Evolutionary conservation across 345 rosid genomes (phyloP).

Genomic region (Camelina sativa): DNA sequence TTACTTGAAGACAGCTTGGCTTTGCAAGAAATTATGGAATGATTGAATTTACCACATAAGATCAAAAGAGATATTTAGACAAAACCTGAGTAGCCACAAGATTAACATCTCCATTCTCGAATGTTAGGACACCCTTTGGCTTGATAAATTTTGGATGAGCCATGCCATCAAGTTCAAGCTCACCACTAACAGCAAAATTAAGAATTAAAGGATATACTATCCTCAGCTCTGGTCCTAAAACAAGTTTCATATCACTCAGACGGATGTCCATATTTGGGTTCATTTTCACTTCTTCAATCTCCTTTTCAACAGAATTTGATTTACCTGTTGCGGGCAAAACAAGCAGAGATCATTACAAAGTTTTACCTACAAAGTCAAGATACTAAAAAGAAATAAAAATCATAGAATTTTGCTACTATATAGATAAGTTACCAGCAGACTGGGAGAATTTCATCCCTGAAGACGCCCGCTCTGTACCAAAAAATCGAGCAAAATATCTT

Average conservation of each 20-base stretch:
- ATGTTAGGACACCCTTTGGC: slow-evolving; percentile 88
- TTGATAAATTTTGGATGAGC: slow-evolving; percentile 92
- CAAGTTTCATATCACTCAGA: slow-evolving; percentile 87
- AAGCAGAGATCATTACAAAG: slow-evolving; percentile 32
- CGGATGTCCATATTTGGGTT: slow-evolving; percentile 87
- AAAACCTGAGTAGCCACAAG: slow-evolving; percentile 95
- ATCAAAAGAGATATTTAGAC: slow-evolving; percentile 37
- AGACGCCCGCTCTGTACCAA: slow-evolving; percentile 68
- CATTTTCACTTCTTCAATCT: slow-evolving; percentile 62
- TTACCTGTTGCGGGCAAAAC: slow-evolving; percentile 55
- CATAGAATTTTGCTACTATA: not conserved
- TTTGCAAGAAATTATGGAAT: slow-evolving; percentile 14
- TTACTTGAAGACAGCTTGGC: not conserved
- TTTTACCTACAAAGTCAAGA: slow-evolving; percentile 4
- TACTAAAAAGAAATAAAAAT: not conserved
- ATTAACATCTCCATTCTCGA: slow-evolving; percentile 98
- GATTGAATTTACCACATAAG: slow-evolving; percentile 6
- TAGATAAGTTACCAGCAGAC: slow-evolving; percentile 56
- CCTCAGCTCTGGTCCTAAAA: slow-evolving; percentile 91
- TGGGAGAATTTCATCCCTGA: slow-evolving; percentile 64
- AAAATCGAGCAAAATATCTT: slow-evolving; percentile 79
- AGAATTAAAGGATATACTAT: slow-evolving; percentile 91
- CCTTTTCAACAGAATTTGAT: slow-evolving; percentile 70
- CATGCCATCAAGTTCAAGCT: slow-evolving; percentile 83
- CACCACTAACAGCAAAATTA: slow-evolving; percentile 93